These are phyloP conservation scores for Bipolaris zeicola DNA, from an alignment of 2,329 filamentous ascomycete species.

Conservation along the genomic window DNA sequence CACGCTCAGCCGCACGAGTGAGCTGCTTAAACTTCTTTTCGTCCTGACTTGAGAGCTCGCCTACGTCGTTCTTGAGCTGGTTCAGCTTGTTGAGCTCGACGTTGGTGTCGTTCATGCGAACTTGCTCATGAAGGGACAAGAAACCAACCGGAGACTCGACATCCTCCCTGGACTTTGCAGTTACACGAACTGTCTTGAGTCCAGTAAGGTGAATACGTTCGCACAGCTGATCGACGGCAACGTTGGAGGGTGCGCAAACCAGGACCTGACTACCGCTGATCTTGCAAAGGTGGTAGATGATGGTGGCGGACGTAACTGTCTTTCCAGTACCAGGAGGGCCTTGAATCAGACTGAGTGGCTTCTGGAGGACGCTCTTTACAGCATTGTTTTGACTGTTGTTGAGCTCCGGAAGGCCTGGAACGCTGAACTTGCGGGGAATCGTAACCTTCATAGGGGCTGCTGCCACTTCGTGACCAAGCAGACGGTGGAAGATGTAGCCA, in stretches of 20 bases:
- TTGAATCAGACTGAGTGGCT: constrained; percentile 93
- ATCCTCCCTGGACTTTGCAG: constrained; percentile 98
- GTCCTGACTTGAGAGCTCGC: constrained; percentile 91
- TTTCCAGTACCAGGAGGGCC: constrained; percentile 97
- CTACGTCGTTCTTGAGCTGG: constrained; percentile 87
- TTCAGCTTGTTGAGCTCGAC: constrained; percentile 90
- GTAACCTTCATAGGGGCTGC: constrained; percentile 94
- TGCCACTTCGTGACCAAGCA: constrained; percentile 93
- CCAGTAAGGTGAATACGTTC: constrained; percentile 95
- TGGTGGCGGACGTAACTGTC: constrained; percentile 96
- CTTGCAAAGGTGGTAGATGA: constrained; percentile 97
- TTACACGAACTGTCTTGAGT: constrained; percentile 94
- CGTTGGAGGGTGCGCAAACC: constrained; percentile 96
- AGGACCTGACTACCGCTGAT: constrained; percentile 93
- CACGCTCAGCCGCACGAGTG: constrained; percentile 89
- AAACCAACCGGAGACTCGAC: constrained; percentile 98
- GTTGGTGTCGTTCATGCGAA: constrained; percentile 96
- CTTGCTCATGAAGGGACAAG: constrained; percentile 93
- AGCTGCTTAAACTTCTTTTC: constrained; percentile 99
- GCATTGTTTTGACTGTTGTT: constrained; percentile 96
- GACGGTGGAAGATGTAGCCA: constrained; percentile 96
- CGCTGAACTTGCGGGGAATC: constrained; percentile 95
- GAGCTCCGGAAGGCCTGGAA: constrained; percentile 89
- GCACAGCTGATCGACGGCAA: constrained; percentile 96
- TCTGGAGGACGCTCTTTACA: constrained; percentile 92